Base-by-base conservation (phyloP, 2,329 filamentous ascomycete species). In the Ceratocystis cacaofunesta region DNA sequence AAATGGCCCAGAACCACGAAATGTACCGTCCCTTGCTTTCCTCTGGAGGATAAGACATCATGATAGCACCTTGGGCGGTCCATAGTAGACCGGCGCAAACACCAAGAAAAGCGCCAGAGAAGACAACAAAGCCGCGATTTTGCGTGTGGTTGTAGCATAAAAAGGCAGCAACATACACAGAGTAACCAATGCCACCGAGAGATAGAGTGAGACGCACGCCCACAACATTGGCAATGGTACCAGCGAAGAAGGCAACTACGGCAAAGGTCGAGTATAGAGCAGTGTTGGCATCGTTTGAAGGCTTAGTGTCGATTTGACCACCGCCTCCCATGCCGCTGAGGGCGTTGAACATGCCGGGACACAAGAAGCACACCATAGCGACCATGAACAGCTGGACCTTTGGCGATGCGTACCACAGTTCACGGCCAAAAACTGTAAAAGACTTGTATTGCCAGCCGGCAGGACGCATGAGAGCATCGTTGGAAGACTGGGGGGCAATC, bases 1-100 rank as follows among this genome's bases (percentile, higher is more conserved):
- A 96, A 72, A 96, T 95, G 74, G 91, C 85, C 92, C 92, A 96
- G 77, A 96, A 96, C 78, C 85, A 86, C 68, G 88, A 88, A 74
- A 96, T 95, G 74, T 91, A 96, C 67, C 86, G 85, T 57, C 92
- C 92, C 79, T 96, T 96, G 69, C 84, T 83, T 43, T 83, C 75
- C 76, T 96, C 92, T 22, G 82, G 79, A 1, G 91, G 91, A 74
- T 96, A 96, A 50, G 88, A 85, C 84, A 95, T 92, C 87, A 92
- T 92, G 72, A 92, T 89, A 67, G 88, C 85, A 67, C 89, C 89
- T 76, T 92, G 89, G 0, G 87, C 89, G 43, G 86, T 87, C 89
- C 89, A 94, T 46, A 94, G 79, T 48, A 92, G 79, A 72, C 87
- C 89, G 60, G 89, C 89, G 72, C 88, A 92, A 66, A 90, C 77